Evolutionary conservation across 1,139 yeast species (phyloP), one percentile per base, ranked within the genome.

Genomic region (Taiozyma onychis): DNA sequence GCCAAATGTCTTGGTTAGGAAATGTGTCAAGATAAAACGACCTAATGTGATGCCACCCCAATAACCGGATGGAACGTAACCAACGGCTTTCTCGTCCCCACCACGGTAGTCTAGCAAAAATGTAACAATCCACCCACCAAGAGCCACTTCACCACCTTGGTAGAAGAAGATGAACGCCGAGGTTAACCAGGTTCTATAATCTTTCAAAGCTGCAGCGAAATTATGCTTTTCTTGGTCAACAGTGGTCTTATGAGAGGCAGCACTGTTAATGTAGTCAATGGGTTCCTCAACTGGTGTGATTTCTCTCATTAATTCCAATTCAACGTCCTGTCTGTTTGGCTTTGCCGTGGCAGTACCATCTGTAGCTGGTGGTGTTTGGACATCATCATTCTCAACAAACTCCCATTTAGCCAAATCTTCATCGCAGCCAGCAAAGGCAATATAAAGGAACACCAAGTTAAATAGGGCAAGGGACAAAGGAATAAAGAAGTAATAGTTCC

Each of bases 111-210:
- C 79, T 44, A 81, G 72, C 59, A 83, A 70, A 57, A 75, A 84
- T 0, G 89, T 80, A 41, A 82, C 85, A 39, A 81, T 75, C 89
- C 89, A 84, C 28, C 88, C 88, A 26, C 85, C 88, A 58, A 82
- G 65, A 0, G 85, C 70, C 3, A 84, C 88, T 61, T 84, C 90
- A 2, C 79, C 74, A 3, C 90, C 91, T 58, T 83, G 86, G 57
- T 85, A 84, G 57, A 77, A 76, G 48, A 84, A 73, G 8, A 81
- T 75, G 54, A 78, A 77, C 45, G 77, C 60, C 2, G 85, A 74
- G 44, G 77, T 60, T 3, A 78, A 55, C 88, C 88, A 83, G 2
- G 85, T 78, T 43, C 69, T 65, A 10, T 62, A 61, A 54, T 70
- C 71, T 50, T 66, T 68, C 44, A 80, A 57, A 0, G 84, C 78